These are phyloP conservation scores for Aspergillus puulaauensis DNA, from an alignment of 2,329 filamentous ascomycete genomes.

Conservation along the genomic window DNA sequence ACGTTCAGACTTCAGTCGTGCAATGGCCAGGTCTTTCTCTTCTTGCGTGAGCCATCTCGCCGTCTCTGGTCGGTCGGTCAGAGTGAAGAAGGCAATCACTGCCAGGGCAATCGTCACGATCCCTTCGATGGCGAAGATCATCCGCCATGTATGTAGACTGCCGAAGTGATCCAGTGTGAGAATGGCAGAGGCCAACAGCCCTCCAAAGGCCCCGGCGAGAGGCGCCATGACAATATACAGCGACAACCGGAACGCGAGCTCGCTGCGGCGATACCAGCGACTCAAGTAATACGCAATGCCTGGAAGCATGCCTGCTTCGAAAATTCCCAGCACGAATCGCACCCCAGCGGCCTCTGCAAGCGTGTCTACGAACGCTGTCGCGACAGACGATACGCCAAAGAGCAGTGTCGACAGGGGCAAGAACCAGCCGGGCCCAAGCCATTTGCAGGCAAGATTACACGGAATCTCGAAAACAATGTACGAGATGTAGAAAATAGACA, in stretches of 20 bases:
- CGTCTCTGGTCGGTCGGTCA: constrained; percentile 69
- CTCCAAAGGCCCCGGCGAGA: constrained; percentile 69
- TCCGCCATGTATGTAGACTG: constrained; percentile 59
- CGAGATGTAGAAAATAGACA: constrained; percentile 69
- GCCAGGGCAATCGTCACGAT: constrained; percentile 60
- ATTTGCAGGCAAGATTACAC: constrained; percentile 67
- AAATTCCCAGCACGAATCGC: constrained; percentile 66
- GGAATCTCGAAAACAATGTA: constrained; percentile 75
- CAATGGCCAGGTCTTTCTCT: constrained; percentile 66
- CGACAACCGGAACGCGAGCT: constrained; percentile 66
- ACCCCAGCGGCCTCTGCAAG: constrained; percentile 57
- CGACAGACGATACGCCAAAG: constrained; percentile 64
- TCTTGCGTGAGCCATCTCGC: constrained; percentile 65
- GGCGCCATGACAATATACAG: constrained; percentile 71
- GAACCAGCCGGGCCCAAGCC: constrained; percentile 71
- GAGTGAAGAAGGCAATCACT: constrained; percentile 61
- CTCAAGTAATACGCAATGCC: constrained; percentile 73
- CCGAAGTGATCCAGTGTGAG: constrained; percentile 61
- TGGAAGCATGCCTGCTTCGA: constrained; percentile 72
- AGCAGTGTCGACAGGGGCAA: constrained; percentile 61
- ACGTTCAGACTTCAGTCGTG: constrained; percentile 68
- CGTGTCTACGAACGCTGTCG: constrained; percentile 64
- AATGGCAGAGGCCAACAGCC: constrained; percentile 64
- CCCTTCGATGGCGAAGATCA: constrained; percentile 73
- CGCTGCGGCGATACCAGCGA: constrained; percentile 68